Evolutionary conservation across 2,329 filamentous ascomycete species (phyloP).

Genomic region (Colletotrichum lini): DNA sequence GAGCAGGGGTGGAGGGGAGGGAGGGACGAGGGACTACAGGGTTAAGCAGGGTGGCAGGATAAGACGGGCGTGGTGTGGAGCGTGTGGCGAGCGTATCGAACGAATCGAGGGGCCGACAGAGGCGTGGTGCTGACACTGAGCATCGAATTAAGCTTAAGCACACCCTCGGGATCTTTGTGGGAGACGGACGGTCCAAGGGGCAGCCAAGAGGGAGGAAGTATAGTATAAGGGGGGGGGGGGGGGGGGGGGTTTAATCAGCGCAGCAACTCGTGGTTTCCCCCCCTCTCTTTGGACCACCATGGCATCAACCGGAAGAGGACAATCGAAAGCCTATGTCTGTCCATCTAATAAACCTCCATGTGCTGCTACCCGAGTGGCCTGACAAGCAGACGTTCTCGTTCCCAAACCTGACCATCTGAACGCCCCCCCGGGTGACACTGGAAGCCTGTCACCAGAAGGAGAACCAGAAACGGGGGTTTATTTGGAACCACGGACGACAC

Average conservation of each 20-base stretch:
- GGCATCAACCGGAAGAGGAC: neutral
- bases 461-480: conserved; percentile 1
- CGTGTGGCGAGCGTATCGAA: conserved; percentile 13
- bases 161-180: conserved; percentile 35
- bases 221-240: fast-evolving
- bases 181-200: conserved; percentile 22
- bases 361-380: conserved; percentile 2
- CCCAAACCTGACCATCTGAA: conserved; percentile 10
- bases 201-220: neutral
- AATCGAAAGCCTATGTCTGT: no score
- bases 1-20: conserved; percentile 14
- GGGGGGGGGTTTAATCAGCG: conserved; percentile 1
- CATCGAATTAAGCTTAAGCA: conserved; percentile 43
- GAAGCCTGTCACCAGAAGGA: conserved; percentile 5
- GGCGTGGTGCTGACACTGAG: conserved; percentile 39
- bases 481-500: neutral
- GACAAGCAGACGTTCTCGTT: conserved; percentile 22
- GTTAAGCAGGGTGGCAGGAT: conserved; percentile 14
- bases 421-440: neutral
- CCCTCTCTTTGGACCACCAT: neutral
- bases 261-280: conserved; percentile 17
- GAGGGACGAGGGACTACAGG: neutral
- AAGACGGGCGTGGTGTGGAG: conserved; percentile 13
- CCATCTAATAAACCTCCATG: no score
- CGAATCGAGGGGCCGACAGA: conserved; percentile 33